These are phyloP conservation scores for Cyclocybe cylindracea DNA, from an alignment of 768 basidiomycete species.

Conservation along the genomic window DNA sequence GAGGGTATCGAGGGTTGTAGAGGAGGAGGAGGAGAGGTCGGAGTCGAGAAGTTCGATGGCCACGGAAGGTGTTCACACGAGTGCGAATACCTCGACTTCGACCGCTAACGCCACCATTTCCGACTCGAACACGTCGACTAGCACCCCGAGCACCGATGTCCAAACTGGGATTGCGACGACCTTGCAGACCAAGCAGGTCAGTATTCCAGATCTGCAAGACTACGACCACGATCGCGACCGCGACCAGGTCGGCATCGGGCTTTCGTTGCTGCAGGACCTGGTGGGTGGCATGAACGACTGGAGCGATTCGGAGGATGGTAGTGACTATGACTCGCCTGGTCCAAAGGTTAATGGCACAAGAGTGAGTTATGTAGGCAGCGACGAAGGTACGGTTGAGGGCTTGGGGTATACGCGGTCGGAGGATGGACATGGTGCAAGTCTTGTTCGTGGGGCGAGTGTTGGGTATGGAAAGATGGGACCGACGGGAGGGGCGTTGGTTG, in stretches of 20 bases:
- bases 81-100: too few relatives aligned
- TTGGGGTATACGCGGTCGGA: constrained; percentile 21
- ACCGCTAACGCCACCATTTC: too few relatives aligned
- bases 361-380: constrained; percentile 12
- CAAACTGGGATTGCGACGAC: too few relatives aligned
- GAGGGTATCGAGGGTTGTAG: too few relatives aligned
- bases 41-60: too few relatives aligned
- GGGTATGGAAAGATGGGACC: neutral
- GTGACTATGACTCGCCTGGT: neutral
- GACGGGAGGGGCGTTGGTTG: neutral
- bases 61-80: too few relatives aligned
- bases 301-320: neutral
- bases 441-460: neutral
- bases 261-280: constrained; percentile 61
- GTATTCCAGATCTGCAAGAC: constrained; percentile 25
- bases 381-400: constrained; percentile 25
- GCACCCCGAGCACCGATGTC: too few relatives aligned
- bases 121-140: too few relatives aligned
- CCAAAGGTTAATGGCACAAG: neutral
- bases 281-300: constrained; percentile 32
- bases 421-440: constrained; percentile 10
- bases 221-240: constrained; percentile 20
- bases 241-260: constrained; percentile 67
- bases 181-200: neutral
- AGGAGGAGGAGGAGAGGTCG: too few relatives aligned